A percentile compares a stretch with the other conserved stretches of the same genome.
Conservation (phyloP, 2,329 filamentous ascomycete genomes). For the Fusarium anguioides region DNA sequence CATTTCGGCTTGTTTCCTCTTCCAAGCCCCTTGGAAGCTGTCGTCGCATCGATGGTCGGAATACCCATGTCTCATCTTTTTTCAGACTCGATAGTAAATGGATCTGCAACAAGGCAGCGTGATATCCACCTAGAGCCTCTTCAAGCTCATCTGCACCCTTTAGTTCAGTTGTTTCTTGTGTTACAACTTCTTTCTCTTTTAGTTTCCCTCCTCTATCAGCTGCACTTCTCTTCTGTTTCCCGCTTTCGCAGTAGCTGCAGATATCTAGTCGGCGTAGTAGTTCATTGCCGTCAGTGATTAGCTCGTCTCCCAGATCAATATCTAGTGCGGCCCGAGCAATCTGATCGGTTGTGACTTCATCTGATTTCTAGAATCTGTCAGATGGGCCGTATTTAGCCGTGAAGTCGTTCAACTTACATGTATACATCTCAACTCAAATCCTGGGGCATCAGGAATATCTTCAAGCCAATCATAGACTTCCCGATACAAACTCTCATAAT, state of each 20-base stretch:
- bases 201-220: not conserved
- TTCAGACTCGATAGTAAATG: not conserved
- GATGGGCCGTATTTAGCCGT: rapidly evolving
- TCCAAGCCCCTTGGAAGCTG: not conserved
- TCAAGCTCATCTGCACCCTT: rapidly evolving
- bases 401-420: not conserved
- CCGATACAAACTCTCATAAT: rapidly evolving
- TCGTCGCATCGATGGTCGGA: not conserved
- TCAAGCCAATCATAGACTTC: not conserved
- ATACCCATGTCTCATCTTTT: not conserved
- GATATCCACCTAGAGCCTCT: not conserved
- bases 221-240: not conserved
- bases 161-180: not conserved
- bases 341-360: not conserved
- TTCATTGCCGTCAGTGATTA: not conserved
- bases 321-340: rapidly evolving
- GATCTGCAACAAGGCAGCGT: not conserved
- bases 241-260: not conserved
- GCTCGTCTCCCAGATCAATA: not conserved
- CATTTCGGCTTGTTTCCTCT: not conserved
- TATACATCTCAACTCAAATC: not conserved
- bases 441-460: not conserved
- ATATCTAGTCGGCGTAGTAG: not conserved
- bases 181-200: not conserved
- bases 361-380: not conserved